A percentile compares a stretch with the other conserved stretches of the same genome.
These are phyloP conservation scores for Calendula officinalis DNA, from an alignment of 129 eudicot genomes.

Conservation along the genomic window DNA sequence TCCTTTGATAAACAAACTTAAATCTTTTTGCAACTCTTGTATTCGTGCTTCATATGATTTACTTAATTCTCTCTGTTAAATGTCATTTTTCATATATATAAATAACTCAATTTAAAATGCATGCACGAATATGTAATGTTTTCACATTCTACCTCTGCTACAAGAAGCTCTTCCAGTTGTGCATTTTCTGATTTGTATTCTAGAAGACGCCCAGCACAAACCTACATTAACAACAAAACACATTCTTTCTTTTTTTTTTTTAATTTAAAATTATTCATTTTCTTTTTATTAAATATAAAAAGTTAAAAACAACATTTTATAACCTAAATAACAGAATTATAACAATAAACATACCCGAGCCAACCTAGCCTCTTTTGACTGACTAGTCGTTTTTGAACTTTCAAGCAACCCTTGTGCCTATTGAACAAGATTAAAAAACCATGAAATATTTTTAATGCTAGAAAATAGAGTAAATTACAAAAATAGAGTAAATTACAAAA, in stretches of 20 bases:
- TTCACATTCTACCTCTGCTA: conserved; percentile 64
- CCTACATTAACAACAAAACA: conserved; percentile 44
- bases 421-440: conserved; percentile 25
- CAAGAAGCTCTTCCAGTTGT: conserved; percentile 95
- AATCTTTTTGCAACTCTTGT: conserved; percentile 79
- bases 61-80: conserved; percentile 83
- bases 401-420: conserved; percentile 98
- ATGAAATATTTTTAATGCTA: conserved; percentile 11
- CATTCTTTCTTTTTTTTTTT: no score
- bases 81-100: conserved; percentile 14
- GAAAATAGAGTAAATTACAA: no score
- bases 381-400: conserved; percentile 82
- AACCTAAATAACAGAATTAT: background rate
- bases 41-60: conserved; percentile 79
- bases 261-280: background rate
- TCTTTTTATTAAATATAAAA: no score
- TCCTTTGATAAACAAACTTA: conserved; percentile 67
- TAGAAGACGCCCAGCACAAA: conserved; percentile 99
- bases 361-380: conserved; percentile 96
- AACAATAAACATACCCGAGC: conserved; percentile 64
- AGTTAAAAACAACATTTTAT: no score
- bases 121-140: no score
- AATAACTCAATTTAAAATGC: background rate
- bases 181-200: conserved; percentile 97
- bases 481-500: no score